Evolutionary conservation across 768 basidiomycete genomes (phyloP).

Genomic region (Atractiella rhizophila): DNA sequence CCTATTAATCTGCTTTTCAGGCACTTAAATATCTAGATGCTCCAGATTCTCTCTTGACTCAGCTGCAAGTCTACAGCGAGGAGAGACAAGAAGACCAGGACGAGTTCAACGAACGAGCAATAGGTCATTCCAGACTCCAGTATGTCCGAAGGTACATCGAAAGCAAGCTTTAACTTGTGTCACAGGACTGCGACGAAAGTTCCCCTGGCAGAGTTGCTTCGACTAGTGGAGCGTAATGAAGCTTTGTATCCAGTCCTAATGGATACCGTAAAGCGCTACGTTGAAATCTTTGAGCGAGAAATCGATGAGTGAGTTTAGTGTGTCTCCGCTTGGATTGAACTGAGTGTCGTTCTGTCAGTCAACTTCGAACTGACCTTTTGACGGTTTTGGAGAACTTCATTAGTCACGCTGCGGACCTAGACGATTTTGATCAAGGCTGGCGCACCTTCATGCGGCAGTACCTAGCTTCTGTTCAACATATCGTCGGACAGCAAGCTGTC

Average conservation of each 20-base stretch:
- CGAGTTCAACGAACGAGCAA: conserved; percentile 43
- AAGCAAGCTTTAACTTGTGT: neutral
- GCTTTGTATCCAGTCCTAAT: conserved; percentile 39
- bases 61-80: conserved; percentile 56
- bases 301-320: conserved; percentile 32
- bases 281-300: conserved; percentile 33
- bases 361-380: conserved; percentile 36
- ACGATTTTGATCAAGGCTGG: conserved; percentile 46
- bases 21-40: conserved; percentile 48
- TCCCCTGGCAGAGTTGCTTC: conserved; percentile 36
- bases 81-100: conserved; percentile 78
- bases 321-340: conserved; percentile 3
- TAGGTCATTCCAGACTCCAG: neutral
- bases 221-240: conserved; percentile 35
- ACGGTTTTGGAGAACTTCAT: conserved; percentile 40
- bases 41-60: conserved; percentile 50
- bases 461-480: conserved; percentile 34
- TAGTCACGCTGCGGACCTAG: conserved; percentile 33
- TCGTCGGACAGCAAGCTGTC: conserved; percentile 41
- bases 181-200: conserved; percentile 24
- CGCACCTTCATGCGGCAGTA: conserved; percentile 35
- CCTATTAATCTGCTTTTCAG: conserved; percentile 22
- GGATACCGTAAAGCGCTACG: conserved; percentile 34
- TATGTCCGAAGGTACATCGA: neutral
- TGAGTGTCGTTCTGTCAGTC: too few relatives aligned